A percentile compares a stretch with the other conserved stretches of the same genome.
phyloP scores from a whole-genome alignment of 1,284 basidiomycete genomes.

The Austroboletus rostrupii region DNA sequence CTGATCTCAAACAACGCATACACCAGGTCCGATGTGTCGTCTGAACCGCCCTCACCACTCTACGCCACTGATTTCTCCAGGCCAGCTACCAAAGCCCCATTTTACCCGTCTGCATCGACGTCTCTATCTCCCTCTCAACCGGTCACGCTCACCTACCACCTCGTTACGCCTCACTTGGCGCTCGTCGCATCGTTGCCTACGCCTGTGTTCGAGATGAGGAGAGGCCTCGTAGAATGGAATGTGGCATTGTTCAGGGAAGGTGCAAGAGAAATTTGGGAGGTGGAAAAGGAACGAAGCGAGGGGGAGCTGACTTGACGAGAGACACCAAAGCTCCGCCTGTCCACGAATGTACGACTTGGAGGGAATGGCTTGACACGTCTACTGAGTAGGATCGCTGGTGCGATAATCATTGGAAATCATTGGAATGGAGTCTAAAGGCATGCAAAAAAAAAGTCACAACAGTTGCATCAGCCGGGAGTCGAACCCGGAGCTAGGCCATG shows the following conservation, averaged over 20 bases:
- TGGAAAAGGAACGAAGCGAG: conserved; percentile 58
- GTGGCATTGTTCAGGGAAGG: conserved; percentile 84
- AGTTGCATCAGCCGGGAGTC: conserved; percentile 53
- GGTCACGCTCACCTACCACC: conserved; percentile 81
- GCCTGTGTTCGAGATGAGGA: conserved; percentile 69
- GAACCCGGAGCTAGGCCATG: conserved; percentile 56
- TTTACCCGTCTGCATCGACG: conserved; percentile 40
- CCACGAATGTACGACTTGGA: not conserved
- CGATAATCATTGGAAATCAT: too few species aligned
- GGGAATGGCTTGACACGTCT: not conserved
- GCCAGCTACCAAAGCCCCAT: conserved; percentile 15
- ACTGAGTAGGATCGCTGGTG: too few species aligned
- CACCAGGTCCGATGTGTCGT: conserved; percentile 38
- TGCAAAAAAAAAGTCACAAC: conserved; percentile 3
- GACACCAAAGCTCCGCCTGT: not conserved
- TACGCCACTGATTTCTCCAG: conserved; percentile 2
- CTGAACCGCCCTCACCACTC: conserved; percentile 1
- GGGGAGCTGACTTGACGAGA: conserved; percentile 13
- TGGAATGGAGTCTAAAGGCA: too few species aligned
- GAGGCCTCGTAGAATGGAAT: conserved; percentile 90
- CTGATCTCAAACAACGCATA: conserved; percentile 1
- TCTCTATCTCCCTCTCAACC: conserved; percentile 58
- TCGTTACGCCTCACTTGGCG: conserved; percentile 78
- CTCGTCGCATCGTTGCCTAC: conserved; percentile 81
- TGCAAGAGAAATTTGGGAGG: conserved; percentile 70